Evolutionary conservation across 177 flowering plant species (phyloP), one percentile per base, ranked within the genome.

Genomic region (Vitis hybrid): DNA sequence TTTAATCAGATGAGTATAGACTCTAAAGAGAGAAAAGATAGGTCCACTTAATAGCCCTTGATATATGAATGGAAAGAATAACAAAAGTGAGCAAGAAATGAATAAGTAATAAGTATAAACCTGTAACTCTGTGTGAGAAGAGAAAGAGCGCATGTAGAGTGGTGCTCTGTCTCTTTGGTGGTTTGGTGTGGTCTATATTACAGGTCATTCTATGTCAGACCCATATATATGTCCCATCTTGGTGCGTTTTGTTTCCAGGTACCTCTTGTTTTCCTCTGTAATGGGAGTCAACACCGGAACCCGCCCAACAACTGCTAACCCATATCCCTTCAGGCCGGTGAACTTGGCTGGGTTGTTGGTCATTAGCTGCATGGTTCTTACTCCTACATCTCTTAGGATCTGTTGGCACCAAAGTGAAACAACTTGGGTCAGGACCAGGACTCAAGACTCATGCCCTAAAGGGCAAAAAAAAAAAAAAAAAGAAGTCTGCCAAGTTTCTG

Each of bases 331-430:
- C 58, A 91, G 79, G 61, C 94, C 97, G 18, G 78, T 83, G 84
- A 89, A 90, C 76, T 94, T 90, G 50, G 98, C 92, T 32, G 98
- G 98, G 66, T 94, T 94, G 79, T 94, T 94, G 1, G 97, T 94
- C 98, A 94, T 94, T 50, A 94, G 81, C 15, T 84, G 76, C 94
- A 94, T 92, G 0, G 94, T 94, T 15, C 81, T 78, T 18, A 89
- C 92, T 4, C 98, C 98, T n/a, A 90, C 73, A 77, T 94, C 98
- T 58, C 87, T 77, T 32, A 88, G 76, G 60, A 92, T 91, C 98
- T 91, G 83, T 49, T 21, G 21, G 8, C 61, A 70, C 9, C 49
- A 48, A 61, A 20, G 5, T 15, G 32, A 12, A 50, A 52, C 3
- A 49, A 3, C 18, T 60, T 60, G 21, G 46, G 46, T 41, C 46